Percentiles rank a stretch among this genome's conserved stretches.
phyloP scores from a whole-genome alignment of 345 rosid genomes.

The Gossypium herbaceum region DNA sequence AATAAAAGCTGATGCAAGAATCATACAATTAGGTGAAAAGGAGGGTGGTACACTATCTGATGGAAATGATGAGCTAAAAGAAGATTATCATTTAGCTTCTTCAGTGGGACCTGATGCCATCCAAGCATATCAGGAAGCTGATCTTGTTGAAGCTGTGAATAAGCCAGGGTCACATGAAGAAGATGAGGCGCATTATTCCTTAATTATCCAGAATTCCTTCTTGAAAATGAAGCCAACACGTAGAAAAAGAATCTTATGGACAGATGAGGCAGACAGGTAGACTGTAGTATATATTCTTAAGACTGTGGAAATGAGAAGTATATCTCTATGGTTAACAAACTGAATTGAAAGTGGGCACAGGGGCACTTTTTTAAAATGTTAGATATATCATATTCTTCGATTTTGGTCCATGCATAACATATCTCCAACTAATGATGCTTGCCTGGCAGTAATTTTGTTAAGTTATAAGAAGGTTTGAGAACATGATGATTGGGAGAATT shows the following conservation, averaged over 20 bases:
- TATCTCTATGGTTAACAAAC: background rate
- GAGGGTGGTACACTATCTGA: slow-evolving; percentile 17
- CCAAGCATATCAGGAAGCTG: slow-evolving; percentile 30
- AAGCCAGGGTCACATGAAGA: slow-evolving; percentile 34
- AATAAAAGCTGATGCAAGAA: slow-evolving; percentile 33
- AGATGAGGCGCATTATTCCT: slow-evolving; percentile 42
- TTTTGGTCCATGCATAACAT: background rate
- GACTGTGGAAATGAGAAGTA: background rate
- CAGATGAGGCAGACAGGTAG: slow-evolving; percentile 89
- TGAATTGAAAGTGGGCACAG: background rate
- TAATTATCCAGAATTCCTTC: slow-evolving; percentile 35
- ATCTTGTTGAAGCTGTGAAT: slow-evolving; percentile 31
- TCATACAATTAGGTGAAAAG: slow-evolving; percentile 25
- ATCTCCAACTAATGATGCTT: slow-evolving; percentile 1
- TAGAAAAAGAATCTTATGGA: slow-evolving; percentile 66
- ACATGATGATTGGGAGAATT: background rate
- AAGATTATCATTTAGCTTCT: slow-evolving; percentile 22
- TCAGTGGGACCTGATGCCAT: slow-evolving; percentile 33
- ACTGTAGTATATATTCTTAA: background rate
- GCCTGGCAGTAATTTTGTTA: slow-evolving; percentile 2
- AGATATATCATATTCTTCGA: background rate
- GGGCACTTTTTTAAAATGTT: background rate
- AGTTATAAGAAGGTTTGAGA: background rate
- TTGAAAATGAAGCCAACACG: slow-evolving; percentile 47
- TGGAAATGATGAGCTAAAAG: slow-evolving; percentile 25